Evolutionary conservation across 768 basidiomycete genomes (phyloP).

Genomic region (Xerocomus brunneocitrinus): DNA sequence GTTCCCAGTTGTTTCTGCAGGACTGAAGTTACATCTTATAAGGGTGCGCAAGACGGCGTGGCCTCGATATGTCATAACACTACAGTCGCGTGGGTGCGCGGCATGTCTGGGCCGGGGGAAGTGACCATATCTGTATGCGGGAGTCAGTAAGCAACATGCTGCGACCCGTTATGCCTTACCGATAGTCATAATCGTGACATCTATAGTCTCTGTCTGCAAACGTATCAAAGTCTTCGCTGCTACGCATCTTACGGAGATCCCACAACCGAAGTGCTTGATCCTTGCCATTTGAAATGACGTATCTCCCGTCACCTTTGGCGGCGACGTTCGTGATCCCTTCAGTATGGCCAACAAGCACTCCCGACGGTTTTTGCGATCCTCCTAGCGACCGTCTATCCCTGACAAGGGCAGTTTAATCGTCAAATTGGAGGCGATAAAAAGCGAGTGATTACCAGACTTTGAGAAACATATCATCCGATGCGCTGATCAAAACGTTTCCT

Average conservation of each 20-base stretch:
- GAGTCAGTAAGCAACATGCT: constrained; percentile 8
- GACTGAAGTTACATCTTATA: constrained; percentile 96
- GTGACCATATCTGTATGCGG: constrained; percentile 45
- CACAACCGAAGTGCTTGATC: constrained; percentile 89
- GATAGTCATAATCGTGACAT: constrained; percentile 68
- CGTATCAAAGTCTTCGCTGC: constrained; percentile 59
- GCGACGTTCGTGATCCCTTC: constrained; percentile 95
- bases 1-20: constrained; percentile 83
- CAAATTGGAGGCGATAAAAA: not conserved
- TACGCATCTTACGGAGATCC: constrained; percentile 92
- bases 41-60: constrained; percentile 88
- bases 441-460: constrained; percentile 80
- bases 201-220: constrained; percentile 51
- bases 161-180: constrained; percentile 43
- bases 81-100: constrained; percentile 85
- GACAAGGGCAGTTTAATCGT: not conserved
- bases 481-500: constrained; percentile 92
- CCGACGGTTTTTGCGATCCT: constrained; percentile 69
- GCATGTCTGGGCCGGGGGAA: constrained; percentile 59
- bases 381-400: constrained; percentile 53
- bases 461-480: constrained; percentile 89
- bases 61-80: constrained; percentile 93
- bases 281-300: constrained; percentile 93
- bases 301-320: constrained; percentile 94
- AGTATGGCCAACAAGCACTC: constrained; percentile 91